Percentiles rank a stretch among this genome's conserved stretches.
These are phyloP conservation scores for Cymbidium sinense DNA, from an alignment of 106 monocot genomes.

Conservation along the genomic window DNA sequence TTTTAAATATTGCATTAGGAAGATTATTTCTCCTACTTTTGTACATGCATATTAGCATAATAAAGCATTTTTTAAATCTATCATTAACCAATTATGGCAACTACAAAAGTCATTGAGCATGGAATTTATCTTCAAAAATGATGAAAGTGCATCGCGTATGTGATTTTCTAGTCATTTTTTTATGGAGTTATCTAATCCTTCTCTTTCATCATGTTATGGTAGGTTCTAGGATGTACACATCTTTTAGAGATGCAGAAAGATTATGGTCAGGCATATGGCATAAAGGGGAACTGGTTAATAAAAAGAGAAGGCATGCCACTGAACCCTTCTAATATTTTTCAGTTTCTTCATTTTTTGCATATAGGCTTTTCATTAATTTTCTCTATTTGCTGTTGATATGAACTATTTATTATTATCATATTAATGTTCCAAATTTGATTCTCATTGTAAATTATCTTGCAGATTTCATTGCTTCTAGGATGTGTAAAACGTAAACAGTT, in stretches of 20 bases:
- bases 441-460: no score
- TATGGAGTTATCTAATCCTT: neutral
- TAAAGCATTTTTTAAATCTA: neutral
- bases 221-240: slow-evolving; percentile 6
- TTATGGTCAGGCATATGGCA: slow-evolving; percentile 3
- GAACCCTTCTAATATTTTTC: neutral
- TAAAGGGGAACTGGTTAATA: neutral
- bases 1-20: no score
- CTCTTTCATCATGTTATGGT: neutral
- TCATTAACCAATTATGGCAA: neutral
- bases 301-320: slow-evolving; percentile 1
- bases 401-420: neutral
- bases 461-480: no score
- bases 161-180: neutral
- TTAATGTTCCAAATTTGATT: neutral
- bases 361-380: neutral
- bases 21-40: neutral
- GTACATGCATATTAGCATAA: neutral
- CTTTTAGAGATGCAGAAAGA: slow-evolving; percentile 1
- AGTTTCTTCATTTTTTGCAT: neutral
- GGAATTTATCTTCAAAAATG: neutral
- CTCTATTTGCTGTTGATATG: neutral
- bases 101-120: neutral
- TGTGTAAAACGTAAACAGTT: no score
- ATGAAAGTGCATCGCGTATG: neutral